Percentiles rank a stretch among this genome's conserved stretches.
phyloP scores from a whole-genome alignment of 371 early-diverging fungal genomes.

The Rhizomucor pusillus region DNA sequence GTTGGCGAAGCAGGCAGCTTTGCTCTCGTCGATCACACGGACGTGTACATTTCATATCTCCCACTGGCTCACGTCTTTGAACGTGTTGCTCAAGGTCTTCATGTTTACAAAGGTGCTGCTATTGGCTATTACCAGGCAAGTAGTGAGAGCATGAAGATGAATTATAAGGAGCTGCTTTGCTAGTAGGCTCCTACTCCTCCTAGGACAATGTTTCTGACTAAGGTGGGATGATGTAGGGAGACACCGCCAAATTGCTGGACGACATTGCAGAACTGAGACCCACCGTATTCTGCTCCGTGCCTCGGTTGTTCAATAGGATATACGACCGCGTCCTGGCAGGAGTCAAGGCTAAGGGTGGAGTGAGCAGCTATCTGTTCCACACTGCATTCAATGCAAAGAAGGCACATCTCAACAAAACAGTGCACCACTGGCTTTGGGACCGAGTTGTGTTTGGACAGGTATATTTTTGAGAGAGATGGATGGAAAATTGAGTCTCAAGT shows the following conservation, averaged over 20 bases:
- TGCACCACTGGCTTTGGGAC: constrained; percentile 81
- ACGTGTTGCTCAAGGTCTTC: constrained; percentile 54
- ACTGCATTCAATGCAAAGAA: constrained; percentile 80
- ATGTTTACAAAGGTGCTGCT: constrained; percentile 56
- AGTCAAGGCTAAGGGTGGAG: constrained; percentile 77
- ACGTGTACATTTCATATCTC: constrained; percentile 89
- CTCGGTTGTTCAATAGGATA: constrained; percentile 95
- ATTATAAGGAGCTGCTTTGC: too few relatives aligned
- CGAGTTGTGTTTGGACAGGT: constrained; percentile 75
- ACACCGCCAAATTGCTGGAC: constrained; percentile 85
- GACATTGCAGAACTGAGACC: constrained; percentile 90
- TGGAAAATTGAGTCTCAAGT: too few relatives aligned
- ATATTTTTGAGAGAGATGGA: constrained; percentile 4
- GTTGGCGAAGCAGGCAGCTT: constrained; percentile 60
- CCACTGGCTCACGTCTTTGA: constrained; percentile 95
- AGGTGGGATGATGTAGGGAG: constrained; percentile 54
- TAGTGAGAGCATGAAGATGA: neutral
- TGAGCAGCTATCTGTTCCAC: constrained; percentile 76
- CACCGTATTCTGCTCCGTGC: constrained; percentile 93
- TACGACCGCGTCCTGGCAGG: constrained; percentile 89
- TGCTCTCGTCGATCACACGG: constrained; percentile 75
- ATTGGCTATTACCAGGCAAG: constrained; percentile 74
- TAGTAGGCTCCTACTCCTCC: neutral
- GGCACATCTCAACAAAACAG: constrained; percentile 45
- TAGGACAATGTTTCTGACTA: neutral